Percentiles rank a stretch among this genome's conserved stretches.
phyloP scores from a whole-genome alignment of 768 basidiomycete genomes.

The Tulasnella calospora region DNA sequence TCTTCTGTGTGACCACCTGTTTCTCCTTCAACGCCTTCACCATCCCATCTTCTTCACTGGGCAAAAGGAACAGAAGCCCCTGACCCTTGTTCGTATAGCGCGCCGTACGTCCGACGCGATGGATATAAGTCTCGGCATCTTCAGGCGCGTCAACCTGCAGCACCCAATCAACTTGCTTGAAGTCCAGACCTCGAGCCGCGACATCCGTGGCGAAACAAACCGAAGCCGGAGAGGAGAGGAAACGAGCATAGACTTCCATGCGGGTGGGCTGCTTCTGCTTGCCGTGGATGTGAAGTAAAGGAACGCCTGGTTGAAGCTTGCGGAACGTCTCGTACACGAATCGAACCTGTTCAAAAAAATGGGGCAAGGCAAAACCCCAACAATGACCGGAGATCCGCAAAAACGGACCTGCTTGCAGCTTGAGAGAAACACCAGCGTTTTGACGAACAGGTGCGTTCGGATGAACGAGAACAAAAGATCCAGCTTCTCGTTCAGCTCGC shows the following conservation, averaged over 20 bases:
- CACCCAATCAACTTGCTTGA: slow-evolving; percentile 96
- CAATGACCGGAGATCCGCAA: background rate
- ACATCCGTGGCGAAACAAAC: slow-evolving; percentile 94
- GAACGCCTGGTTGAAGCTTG: slow-evolving; percentile 88
- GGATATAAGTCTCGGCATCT: slow-evolving; percentile 96
- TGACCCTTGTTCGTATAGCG: slow-evolving; percentile 89
- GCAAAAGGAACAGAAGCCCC: slow-evolving; percentile 72
- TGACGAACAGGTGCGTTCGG: slow-evolving; percentile 85
- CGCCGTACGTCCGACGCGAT: slow-evolving; percentile 93
- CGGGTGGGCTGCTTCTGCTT: slow-evolving; percentile 95
- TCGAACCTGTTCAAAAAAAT: slow-evolving; percentile 48
- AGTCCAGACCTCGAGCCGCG: slow-evolving; percentile 92
- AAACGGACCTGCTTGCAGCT: slow-evolving; percentile 77
- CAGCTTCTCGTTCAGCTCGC: slow-evolving; percentile 79
- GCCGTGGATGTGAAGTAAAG: slow-evolving; percentile 90
- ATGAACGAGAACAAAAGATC: slow-evolving; percentile 92
- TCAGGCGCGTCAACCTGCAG: slow-evolving; percentile 93
- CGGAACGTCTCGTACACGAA: slow-evolving; percentile 95
- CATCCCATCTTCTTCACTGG: slow-evolving; percentile 95
- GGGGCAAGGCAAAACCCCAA: background rate
- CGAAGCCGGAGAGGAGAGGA: slow-evolving; percentile 74
- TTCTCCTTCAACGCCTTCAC: slow-evolving; percentile 62
- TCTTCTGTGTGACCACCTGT: slow-evolving; percentile 63
- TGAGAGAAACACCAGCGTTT: slow-evolving; percentile 90
- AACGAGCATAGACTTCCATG: slow-evolving; percentile 75